These are phyloP conservation scores for Mastigamoeba balamuthi DNA, from an alignment of 78 protist species.

Conservation along the genomic window DNA sequence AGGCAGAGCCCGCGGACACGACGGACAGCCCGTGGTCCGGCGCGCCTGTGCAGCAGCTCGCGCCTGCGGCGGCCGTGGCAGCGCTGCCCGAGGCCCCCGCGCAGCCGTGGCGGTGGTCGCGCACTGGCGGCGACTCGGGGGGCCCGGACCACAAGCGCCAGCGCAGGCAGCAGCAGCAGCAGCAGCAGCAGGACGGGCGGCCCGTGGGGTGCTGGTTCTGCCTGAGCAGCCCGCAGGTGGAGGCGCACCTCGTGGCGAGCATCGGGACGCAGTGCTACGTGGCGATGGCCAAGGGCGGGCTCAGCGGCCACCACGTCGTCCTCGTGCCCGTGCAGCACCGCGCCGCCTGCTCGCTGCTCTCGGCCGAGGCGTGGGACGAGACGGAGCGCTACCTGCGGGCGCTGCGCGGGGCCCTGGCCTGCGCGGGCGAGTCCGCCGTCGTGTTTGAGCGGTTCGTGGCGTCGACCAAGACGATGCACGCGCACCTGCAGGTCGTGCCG, in stretches of 20 bases:
- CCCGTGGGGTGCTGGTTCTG: slow-evolving; percentile 47
- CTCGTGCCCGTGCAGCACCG: slow-evolving; percentile 27
- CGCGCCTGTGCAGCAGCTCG: too few species aligned
- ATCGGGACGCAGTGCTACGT: slow-evolving; percentile 26
- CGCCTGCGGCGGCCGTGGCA: too few species aligned
- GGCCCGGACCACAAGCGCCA: neutral
- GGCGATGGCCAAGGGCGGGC: slow-evolving; percentile 41
- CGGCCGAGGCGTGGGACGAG: neutral
- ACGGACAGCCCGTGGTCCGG: too few species aligned
- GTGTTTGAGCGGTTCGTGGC: slow-evolving; percentile 27
- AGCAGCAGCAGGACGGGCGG: neutral
- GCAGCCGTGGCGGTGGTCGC: too few species aligned
- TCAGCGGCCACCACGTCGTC: slow-evolving; percentile 12
- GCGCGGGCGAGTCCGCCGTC: neutral
- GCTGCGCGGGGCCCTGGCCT: neutral
- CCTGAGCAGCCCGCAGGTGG: slow-evolving; percentile 27
- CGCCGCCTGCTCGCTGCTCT: slow-evolving; percentile 1
- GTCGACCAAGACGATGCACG: slow-evolving; percentile 4
- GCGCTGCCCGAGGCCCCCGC: too few species aligned
- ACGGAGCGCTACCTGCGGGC: neutral
- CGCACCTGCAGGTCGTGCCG: slow-evolving; percentile 48
- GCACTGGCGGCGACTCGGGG: too few species aligned
- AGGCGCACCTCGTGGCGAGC: slow-evolving; percentile 22
- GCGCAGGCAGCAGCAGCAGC: neutral
- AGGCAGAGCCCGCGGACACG: too few species aligned